Percentiles rank a stretch among this genome's conserved stretches.
phyloP scores from a whole-genome alignment of 2,329 filamentous ascomycete species.

The Calycina herbarum region DNA sequence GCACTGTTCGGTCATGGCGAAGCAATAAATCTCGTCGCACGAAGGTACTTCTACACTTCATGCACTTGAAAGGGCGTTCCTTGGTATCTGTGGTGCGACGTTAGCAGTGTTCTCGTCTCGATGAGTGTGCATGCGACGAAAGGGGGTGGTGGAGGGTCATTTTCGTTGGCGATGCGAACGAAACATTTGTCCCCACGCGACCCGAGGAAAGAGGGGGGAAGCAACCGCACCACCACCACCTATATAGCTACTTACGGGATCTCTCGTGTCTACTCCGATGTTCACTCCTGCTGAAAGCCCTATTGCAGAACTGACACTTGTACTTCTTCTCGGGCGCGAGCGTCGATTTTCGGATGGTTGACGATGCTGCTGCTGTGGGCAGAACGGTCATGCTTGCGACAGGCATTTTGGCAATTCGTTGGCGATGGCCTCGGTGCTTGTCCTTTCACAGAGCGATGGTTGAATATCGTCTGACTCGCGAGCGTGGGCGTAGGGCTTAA shows the following conservation, averaged over 20 bases:
- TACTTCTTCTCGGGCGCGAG: conserved; percentile 94
- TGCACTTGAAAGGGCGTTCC: conserved; percentile 96
- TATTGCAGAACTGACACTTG: conserved; percentile 98
- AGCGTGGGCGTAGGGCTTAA: conserved; percentile 61
- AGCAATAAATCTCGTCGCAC: conserved; percentile 95
- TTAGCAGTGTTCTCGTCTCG: conserved; percentile 18
- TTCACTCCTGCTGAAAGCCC: conserved; percentile 96
- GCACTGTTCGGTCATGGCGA: conserved; percentile 95
- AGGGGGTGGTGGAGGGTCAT: not conserved
- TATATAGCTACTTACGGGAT: conserved; percentile 75
- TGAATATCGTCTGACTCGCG: conserved; percentile 41
- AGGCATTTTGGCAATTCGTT: conserved; percentile 55
- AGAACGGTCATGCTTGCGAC: conserved; percentile 58
- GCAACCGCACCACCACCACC: conserved; percentile 10
- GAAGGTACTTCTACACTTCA: conserved; percentile 98
- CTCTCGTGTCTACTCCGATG: conserved; percentile 96
- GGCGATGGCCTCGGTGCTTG: conserved; percentile 12
- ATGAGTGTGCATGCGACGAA: conserved; percentile 12
- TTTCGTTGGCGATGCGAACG: conserved; percentile 12
- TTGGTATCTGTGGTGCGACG: conserved; percentile 74
- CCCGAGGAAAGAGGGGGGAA: conserved; percentile 26
- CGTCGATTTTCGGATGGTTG: conserved; percentile 73
- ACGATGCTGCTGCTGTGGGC: conserved; percentile 63
- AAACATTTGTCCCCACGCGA: conserved; percentile 24
- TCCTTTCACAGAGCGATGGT: conserved; percentile 38